Percentiles rank a stretch among this genome's conserved stretches.
Conservation (phyloP, 2,329 filamentous ascomycete species). For the Penicillium brasilianum region DNA sequence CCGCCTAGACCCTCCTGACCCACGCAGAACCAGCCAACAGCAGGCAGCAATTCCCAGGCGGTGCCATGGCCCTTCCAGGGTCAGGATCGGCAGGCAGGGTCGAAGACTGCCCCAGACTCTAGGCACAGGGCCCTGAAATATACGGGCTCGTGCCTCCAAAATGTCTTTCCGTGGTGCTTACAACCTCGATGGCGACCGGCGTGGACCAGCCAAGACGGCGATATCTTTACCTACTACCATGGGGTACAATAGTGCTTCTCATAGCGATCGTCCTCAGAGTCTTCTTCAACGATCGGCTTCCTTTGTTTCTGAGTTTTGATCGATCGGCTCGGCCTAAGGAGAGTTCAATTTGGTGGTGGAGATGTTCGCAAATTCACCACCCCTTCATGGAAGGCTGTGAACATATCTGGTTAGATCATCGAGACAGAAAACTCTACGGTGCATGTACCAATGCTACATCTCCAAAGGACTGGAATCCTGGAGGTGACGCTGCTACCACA, state of each 20-base stretch:
- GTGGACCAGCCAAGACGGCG: conserved; percentile 5
- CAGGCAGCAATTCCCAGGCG: neutral
- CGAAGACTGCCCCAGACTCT: neutral
- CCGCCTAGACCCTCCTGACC: neutral
- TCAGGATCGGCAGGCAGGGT: conserved; percentile 1
- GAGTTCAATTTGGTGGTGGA: conserved; percentile 3
- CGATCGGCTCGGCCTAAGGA: neutral
- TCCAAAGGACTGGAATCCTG: neutral
- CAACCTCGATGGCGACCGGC: conserved; percentile 4
- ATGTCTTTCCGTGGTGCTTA: neutral
- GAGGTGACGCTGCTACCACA: neutral
- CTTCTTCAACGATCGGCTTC: neutral
- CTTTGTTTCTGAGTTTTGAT: neutral
- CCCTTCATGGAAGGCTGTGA: conserved; percentile 16
- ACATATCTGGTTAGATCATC: conserved; percentile 12
- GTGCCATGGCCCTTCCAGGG: neutral
- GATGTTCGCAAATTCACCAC: conserved; percentile 9
- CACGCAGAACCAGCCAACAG: neutral
- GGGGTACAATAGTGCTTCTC: conserved; percentile 2
- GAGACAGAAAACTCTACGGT: conserved; percentile 10
- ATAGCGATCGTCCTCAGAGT: neutral
- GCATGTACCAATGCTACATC: conserved; percentile 7
- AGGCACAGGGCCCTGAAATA: neutral
- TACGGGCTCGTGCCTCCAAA: neutral
- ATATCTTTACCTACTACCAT: neutral